Percentiles rank a stretch among this genome's conserved stretches.
Evolutionary conservation across 2,329 filamentous ascomycete species (phyloP).

Genomic region (Aureobasidium sp.): DNA sequence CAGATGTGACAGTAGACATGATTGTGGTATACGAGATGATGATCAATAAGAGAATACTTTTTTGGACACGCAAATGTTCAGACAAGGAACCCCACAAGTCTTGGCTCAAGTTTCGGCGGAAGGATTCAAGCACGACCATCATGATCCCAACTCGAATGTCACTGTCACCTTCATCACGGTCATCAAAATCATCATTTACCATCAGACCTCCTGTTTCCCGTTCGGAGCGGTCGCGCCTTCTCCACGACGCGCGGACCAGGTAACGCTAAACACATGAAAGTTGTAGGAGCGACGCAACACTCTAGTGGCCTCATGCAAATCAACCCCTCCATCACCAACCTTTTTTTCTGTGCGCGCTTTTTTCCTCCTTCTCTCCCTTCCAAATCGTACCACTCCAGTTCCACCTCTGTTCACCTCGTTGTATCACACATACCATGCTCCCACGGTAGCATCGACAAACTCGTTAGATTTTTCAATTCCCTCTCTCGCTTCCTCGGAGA

Average conservation of each 20-base stretch:
- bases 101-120: slow-evolving; percentile 4
- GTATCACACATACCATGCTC: slow-evolving; percentile 32
- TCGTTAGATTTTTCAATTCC: neutral
- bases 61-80: slow-evolving; percentile 13
- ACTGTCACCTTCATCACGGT: slow-evolving; percentile 1
- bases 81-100: neutral
- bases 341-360: slow-evolving; percentile 5
- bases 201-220: neutral
- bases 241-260: neutral
- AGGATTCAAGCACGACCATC: neutral
- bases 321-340: neutral
- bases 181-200: neutral
- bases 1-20: slow-evolving; percentile 51
- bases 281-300: slow-evolving; percentile 1
- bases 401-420: neutral
- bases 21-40: slow-evolving; percentile 22
- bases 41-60: slow-evolving; percentile 5
- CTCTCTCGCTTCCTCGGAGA: neutral
- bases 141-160: neutral
- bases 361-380: neutral
- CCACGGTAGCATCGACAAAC: slow-evolving; percentile 33
- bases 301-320: neutral
- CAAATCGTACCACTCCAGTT: neutral
- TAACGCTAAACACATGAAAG: slow-evolving; percentile 15
- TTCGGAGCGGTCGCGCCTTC: neutral